phyloP scores from a whole-genome alignment of 768 basidiomycete genomes.

The Gloeophyllum trabeum region DNA sequence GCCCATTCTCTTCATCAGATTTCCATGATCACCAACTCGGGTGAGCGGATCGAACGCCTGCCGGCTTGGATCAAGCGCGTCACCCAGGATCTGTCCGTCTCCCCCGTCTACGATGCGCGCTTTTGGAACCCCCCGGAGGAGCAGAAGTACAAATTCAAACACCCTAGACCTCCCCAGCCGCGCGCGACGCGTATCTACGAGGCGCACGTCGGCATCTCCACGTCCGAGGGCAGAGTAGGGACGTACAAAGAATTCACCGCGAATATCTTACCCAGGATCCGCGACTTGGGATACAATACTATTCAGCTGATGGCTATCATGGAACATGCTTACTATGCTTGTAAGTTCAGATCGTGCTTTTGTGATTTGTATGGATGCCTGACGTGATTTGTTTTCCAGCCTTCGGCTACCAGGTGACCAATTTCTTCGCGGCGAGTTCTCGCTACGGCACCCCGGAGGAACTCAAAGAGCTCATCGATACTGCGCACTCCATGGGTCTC shows the following conservation, averaged over 20 bases:
- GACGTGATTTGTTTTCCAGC: conserved; percentile 44
- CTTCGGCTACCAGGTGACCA: conserved; percentile 97
- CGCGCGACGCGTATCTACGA: conserved; percentile 80
- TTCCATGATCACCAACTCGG: conserved; percentile 76
- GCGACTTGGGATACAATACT: conserved; percentile 86
- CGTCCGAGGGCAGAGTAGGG: conserved; percentile 76
- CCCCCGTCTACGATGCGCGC: conserved; percentile 90
- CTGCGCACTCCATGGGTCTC: conserved; percentile 87
- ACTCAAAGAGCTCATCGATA: conserved; percentile 89
- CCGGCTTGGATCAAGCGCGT: conserved; percentile 94
- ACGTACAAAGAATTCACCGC: conserved; percentile 93
- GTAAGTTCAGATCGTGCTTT: conserved; percentile 32
- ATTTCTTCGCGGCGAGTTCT: conserved; percentile 93
- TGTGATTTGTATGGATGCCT: conserved; percentile 5
- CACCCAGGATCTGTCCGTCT: conserved; percentile 84
- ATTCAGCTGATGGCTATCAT: conserved; percentile 99
- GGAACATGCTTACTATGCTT: conserved; percentile 98
- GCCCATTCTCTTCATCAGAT: conserved; percentile 37
- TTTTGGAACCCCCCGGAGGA: conserved; percentile 91
- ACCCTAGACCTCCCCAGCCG: conserved; percentile 58
- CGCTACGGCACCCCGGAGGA: conserved; percentile 96
- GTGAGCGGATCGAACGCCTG: conserved; percentile 79
- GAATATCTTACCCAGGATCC: conserved; percentile 79
- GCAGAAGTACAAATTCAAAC: conserved; percentile 72
- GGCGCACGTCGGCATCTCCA: conserved; percentile 96